phyloP scores from a whole-genome alignment of 768 basidiomycete species.

The Kwoniella shandongensis region DNA sequence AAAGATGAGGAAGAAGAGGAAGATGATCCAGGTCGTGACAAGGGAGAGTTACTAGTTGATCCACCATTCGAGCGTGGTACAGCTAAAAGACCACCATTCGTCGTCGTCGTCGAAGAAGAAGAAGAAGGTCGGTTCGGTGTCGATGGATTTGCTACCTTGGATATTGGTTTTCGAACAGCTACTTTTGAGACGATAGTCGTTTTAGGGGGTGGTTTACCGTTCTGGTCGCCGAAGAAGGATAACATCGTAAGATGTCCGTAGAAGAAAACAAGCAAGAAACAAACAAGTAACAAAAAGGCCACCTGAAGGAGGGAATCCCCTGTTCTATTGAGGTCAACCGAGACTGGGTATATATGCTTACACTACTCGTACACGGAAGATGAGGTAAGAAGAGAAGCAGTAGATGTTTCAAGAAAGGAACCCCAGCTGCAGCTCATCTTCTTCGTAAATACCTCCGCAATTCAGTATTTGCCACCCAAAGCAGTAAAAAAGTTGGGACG shows the following conservation, averaged over 20 bases:
- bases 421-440: too few species aligned
- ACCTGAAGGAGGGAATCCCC: neutral
- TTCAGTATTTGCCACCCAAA: slow-evolving; percentile 22
- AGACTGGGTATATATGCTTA: too few species aligned
- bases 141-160: slow-evolving; percentile 6
- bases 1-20: slow-evolving; percentile 1
- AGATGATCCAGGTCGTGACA: neutral
- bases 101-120: neutral
- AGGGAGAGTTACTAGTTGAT: slow-evolving; percentile 3
- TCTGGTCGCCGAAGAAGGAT: slow-evolving; percentile 32
- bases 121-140: neutral
- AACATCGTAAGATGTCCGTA: slow-evolving; percentile 2
- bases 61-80: too few species aligned
- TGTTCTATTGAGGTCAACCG: too few species aligned
- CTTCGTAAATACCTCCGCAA: too few species aligned
- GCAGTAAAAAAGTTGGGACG: neutral
- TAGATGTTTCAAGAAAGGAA: too few species aligned
- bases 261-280: neutral
- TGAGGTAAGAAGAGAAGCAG: too few species aligned
- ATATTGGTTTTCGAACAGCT: slow-evolving; percentile 15
- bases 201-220: slow-evolving; percentile 10
- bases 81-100: neutral
- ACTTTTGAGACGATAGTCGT: slow-evolving; percentile 24
- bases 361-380: too few species aligned
- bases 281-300: neutral